phyloP scores from a whole-genome alignment of 1,284 basidiomycete genomes.

The Cutaneotrichosporon mucoides region DNA sequence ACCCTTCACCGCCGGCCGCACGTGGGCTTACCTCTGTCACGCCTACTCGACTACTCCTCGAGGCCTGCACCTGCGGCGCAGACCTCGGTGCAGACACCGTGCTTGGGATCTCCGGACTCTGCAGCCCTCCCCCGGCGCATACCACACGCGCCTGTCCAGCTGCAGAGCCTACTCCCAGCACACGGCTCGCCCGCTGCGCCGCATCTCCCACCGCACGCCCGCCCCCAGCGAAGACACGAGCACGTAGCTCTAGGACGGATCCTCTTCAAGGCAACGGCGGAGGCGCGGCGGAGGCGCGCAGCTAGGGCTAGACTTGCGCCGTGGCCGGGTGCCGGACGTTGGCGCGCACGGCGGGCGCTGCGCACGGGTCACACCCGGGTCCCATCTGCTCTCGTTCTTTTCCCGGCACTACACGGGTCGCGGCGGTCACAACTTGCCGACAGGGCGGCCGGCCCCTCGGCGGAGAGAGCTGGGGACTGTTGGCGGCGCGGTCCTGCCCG shows the following conservation, averaged over 20 bases:
- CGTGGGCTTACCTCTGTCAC: too few species aligned
- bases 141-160: neutral
- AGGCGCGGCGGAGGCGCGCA: neutral
- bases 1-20: too few species aligned
- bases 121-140: conserved; percentile 12
- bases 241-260: conserved; percentile 14
- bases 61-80: too few species aligned
- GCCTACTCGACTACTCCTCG: too few species aligned
- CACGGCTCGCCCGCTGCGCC: neutral
- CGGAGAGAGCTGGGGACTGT: neutral
- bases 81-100: neutral
- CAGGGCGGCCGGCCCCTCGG: conserved; percentile 6
- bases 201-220: neutral
- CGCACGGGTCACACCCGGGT: too few species aligned
- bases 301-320: neutral
- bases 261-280: conserved; percentile 4
- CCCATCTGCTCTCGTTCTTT: neutral
- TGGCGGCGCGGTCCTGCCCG: conserved; percentile 14
- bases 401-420: neutral
- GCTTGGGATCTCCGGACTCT: conserved; percentile 10
- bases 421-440: conserved; percentile 3
- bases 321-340: too few species aligned
- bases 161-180: neutral
- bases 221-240: conserved; percentile 9
- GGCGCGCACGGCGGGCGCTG: too few species aligned